These are phyloP conservation scores for Pugionium dolabratum DNA, from an alignment of 345 rosid genomes.

Conservation along the genomic window DNA sequence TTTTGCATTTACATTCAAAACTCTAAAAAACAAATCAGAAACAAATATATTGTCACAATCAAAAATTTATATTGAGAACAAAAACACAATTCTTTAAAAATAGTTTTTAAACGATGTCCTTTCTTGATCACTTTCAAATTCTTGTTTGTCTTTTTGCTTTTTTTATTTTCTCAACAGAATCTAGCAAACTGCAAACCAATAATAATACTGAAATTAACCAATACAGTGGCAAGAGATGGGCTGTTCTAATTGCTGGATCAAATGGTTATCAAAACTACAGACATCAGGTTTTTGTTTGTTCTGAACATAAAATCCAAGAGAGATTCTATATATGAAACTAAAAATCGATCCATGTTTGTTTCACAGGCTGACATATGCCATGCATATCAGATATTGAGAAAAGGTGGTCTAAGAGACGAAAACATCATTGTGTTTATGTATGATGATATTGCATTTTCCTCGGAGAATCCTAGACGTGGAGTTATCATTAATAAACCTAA, in stretches of 20 bases:
- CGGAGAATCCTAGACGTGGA: conserved; percentile 62
- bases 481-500: conserved; percentile 60
- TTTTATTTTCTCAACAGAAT: conserved; percentile 29
- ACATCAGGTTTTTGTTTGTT: conserved; percentile 56
- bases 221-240: conserved; percentile 58
- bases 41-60: no score
- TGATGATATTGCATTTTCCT: conserved; percentile 61
- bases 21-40: not conserved
- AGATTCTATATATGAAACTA: not conserved
- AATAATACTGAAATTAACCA: conserved; percentile 1
- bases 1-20: conserved; percentile 22
- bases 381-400: conserved; percentile 59
- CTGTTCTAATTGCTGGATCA: conserved; percentile 76
- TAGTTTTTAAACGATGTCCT: no score
- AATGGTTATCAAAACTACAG: conserved; percentile 50
- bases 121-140: not conserved
- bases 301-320: not conserved
- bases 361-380: conserved; percentile 74
- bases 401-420: conserved; percentile 64
- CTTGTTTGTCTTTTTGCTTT: conserved; percentile 33
- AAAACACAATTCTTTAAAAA: no score
- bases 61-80: no score
- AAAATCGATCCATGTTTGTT: not conserved
- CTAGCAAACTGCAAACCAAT: not conserved
- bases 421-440: conserved; percentile 83